phyloP scores from a whole-genome alignment of 495 filamentous ascomycete species.

The Cairneyella variabilis region DNA sequence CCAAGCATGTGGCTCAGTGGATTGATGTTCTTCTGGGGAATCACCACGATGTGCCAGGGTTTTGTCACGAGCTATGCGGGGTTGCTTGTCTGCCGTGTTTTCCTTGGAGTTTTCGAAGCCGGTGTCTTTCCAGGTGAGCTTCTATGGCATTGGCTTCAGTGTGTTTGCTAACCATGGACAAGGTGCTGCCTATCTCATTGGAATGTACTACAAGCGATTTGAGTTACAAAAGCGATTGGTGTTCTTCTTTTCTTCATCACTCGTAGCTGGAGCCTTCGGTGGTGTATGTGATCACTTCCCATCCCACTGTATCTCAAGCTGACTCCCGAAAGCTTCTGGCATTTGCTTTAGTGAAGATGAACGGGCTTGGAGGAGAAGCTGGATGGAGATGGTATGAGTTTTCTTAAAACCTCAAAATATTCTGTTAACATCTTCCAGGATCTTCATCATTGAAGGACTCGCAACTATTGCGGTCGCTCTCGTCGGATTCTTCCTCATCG shows the following conservation, averaged over 20 bases:
- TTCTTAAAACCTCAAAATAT: background rate
- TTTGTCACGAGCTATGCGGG: constrained; percentile 35
- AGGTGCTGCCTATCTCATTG: constrained; percentile 40
- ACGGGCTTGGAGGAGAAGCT: constrained; percentile 27
- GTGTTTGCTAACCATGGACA: background rate
- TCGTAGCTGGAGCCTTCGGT: constrained; percentile 55
- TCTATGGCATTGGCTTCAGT: background rate
- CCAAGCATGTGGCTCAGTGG: constrained; percentile 74
- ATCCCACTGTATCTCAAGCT: background rate
- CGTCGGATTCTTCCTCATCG: constrained; percentile 53
- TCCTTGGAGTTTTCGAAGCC: constrained; percentile 61
- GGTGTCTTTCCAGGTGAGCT: constrained; percentile 55
- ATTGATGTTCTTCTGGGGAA: constrained; percentile 67
- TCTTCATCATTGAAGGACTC: constrained; percentile 22
- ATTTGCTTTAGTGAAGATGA: constrained; percentile 42
- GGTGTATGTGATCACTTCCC: constrained; percentile 33
- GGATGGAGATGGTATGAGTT: constrained; percentile 29
- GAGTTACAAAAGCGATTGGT: constrained; percentile 55
- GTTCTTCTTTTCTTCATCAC: constrained; percentile 50
- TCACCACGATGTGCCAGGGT: constrained; percentile 57
- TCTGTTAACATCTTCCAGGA: background rate
- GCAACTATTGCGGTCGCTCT: constrained; percentile 49
- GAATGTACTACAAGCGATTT: constrained; percentile 57
- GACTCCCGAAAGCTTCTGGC: constrained; percentile 39
- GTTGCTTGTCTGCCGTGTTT: constrained; percentile 38